phyloP scores from a whole-genome alignment of 2,329 filamentous ascomycete genomes.

The Corinectria fuckeliana region DNA sequence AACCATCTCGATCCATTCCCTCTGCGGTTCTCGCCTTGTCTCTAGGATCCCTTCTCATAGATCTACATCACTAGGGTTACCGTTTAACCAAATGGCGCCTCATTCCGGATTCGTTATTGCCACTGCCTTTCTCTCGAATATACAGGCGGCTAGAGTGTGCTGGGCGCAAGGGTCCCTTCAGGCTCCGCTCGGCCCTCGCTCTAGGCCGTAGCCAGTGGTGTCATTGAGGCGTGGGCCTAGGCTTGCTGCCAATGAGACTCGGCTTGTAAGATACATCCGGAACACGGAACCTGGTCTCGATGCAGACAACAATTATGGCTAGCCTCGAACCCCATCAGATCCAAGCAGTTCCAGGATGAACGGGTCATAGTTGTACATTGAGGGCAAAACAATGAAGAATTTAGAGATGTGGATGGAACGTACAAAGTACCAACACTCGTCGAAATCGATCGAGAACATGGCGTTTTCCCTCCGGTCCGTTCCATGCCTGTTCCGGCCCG shows the following conservation, averaged over 20 bases:
- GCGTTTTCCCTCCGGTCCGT: neutral
- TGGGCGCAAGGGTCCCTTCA: neutral
- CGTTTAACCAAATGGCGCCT: neutral
- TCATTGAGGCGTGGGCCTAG: neutral
- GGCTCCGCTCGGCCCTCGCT: neutral
- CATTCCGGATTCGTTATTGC: neutral
- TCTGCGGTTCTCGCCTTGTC: neutral
- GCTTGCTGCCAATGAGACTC: neutral
- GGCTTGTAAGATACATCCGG: neutral
- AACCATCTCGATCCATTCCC: neutral
- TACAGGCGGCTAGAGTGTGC: neutral
- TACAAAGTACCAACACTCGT: neutral
- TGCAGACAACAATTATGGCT: neutral
- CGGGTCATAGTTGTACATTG: too few relatives aligned
- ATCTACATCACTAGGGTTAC: neutral
- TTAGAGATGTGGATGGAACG: too few relatives aligned
- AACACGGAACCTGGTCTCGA: neutral
- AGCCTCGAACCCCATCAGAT: too few relatives aligned
- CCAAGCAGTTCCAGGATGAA: neutral
- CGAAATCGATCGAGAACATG: neutral
- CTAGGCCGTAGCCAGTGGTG: neutral
- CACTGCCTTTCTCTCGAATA: neutral
- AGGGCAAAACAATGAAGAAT: too few relatives aligned
- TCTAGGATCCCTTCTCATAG: too few relatives aligned
- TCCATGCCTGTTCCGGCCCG: constrained; percentile 9